Evolutionary conservation across 2,329 filamentous ascomycete genomes (phyloP).

Genomic region (Calonectria multiphialidica): DNA sequence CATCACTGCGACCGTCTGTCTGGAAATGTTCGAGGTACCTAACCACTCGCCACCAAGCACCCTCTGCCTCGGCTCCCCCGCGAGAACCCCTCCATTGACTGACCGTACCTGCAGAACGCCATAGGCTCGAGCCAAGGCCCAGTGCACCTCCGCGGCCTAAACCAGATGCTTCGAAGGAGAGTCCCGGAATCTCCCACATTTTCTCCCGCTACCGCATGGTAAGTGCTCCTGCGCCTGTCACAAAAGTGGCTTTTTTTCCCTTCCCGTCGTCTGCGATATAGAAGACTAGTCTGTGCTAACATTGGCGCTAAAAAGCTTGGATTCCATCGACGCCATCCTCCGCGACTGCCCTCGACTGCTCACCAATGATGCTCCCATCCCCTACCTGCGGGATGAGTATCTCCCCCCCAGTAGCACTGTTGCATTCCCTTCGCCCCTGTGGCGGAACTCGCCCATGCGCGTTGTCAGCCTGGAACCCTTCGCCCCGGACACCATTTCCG

Average conservation of each 20-base stretch:
- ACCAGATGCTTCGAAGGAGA: slow-evolving; percentile 15
- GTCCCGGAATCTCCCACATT: slow-evolving; percentile 1
- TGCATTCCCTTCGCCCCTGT: background rate
- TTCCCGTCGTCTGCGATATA: background rate
- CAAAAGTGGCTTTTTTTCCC: background rate
- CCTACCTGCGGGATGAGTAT: background rate
- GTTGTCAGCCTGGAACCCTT: background rate
- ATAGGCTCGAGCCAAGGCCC: slow-evolving; percentile 14
- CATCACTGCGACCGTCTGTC: slow-evolving; percentile 5
- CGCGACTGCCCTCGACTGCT: slow-evolving; percentile 14
- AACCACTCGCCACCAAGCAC: background rate
- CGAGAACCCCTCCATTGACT: slow-evolving; percentile 1
- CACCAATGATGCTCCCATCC: background rate
- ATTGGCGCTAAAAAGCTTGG: slow-evolving; percentile 1
- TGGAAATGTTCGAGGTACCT: slow-evolving; percentile 17
- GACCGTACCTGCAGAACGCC: slow-evolving; percentile 4
- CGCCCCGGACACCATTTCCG: background rate
- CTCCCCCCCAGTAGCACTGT: background rate
- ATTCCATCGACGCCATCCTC: slow-evolving; percentile 16
- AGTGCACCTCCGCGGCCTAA: slow-evolving; percentile 9
- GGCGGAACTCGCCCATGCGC: background rate
- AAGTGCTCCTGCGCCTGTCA: background rate
- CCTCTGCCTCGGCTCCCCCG: background rate
- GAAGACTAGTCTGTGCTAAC: background rate
- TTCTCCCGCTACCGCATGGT: slow-evolving; percentile 10